Percentiles rank a stretch among this genome's conserved stretches.
These are phyloP conservation scores for Hanseniaspora nectarophila DNA, from an alignment of 805 yeast genomes.

Conservation along the genomic window DNA sequence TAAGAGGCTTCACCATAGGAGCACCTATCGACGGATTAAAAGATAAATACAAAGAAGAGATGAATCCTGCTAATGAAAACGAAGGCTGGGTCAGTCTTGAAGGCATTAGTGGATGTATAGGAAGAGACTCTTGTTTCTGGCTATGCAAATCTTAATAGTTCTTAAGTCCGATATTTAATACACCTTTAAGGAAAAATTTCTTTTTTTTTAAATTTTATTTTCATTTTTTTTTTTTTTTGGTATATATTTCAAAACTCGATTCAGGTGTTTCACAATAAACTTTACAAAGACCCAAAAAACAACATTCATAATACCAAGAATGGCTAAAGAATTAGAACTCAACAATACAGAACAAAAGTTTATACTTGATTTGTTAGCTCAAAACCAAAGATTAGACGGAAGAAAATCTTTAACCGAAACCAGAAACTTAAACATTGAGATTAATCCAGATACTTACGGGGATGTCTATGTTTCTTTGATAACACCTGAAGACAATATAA, in stretches of 20 bases:
- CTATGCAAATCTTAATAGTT: background rate
- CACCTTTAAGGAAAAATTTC: background rate
- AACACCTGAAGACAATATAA: conserved; percentile 19
- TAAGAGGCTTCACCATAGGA: conserved; percentile 60
- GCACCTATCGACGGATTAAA: conserved; percentile 30
- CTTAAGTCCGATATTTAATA: no score
- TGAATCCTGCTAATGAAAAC: background rate
- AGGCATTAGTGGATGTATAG: conserved; percentile 3
- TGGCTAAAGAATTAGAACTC: conserved; percentile 53
- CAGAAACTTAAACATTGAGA: conserved; percentile 50
- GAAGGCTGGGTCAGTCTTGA: conserved; percentile 9
- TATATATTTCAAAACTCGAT: no score
- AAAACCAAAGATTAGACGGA: conserved; percentile 56
- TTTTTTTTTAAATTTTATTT: background rate
- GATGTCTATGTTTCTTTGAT: conserved; percentile 72
- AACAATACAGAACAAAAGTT: conserved; percentile 55
- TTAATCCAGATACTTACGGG: conserved; percentile 60
- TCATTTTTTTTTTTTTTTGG: background rate
- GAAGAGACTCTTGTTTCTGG: conserved; percentile 10
- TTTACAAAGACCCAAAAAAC: background rate
- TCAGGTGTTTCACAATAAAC: no score
- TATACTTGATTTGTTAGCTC: conserved; percentile 49
- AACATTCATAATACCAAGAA: conserved; percentile 19
- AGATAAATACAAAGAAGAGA: background rate
- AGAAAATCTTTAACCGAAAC: conserved; percentile 48